A percentile compares a stretch with the other conserved stretches of the same genome.
phyloP scores from a whole-genome alignment of 1,284 basidiomycete genomes.

The Malassezia pachydermatis region DNA sequence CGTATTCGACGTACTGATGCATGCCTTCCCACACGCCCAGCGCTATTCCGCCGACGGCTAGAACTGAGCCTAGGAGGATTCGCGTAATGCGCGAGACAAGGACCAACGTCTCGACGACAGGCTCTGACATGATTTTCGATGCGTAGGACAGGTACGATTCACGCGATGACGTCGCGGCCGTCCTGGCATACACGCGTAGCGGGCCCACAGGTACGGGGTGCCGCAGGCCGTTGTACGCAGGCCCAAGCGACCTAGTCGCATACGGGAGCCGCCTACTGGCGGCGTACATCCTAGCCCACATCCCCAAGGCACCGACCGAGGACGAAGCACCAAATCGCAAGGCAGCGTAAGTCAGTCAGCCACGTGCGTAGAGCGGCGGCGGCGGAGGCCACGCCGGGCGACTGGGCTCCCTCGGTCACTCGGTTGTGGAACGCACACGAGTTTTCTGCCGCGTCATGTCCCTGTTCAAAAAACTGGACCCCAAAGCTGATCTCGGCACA shows the following conservation, averaged over 20 bases:
- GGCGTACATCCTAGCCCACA: no score
- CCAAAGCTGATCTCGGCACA: constrained; percentile 75
- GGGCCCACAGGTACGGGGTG: no score
- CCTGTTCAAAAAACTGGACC: constrained; percentile 48
- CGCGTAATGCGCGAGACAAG: constrained; percentile 40
- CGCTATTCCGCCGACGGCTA: constrained; percentile 25
- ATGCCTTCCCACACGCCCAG: constrained; percentile 31
- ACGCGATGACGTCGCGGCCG: no score
- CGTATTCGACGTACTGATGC: constrained; percentile 43
- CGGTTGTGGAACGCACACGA: background rate
- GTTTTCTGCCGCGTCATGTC: constrained; percentile 28
- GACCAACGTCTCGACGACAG: constrained; percentile 34
- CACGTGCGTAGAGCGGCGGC: background rate
- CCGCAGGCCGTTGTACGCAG: background rate
- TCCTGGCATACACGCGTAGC: background rate
- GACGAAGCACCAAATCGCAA: no score
- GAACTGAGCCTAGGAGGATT: constrained; percentile 31
- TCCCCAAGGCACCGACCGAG: no score
- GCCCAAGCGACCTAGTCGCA: background rate
- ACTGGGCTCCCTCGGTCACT: background rate
- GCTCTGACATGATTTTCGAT: constrained; percentile 11
- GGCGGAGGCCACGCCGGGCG: background rate
- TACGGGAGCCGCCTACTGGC: no score
- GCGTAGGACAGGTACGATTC: constrained; percentile 6
- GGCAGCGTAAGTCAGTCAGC: no score